Evolutionary conservation across 805 yeast genomes (phyloP).

Genomic region (Hagleromyces aurorensis): DNA sequence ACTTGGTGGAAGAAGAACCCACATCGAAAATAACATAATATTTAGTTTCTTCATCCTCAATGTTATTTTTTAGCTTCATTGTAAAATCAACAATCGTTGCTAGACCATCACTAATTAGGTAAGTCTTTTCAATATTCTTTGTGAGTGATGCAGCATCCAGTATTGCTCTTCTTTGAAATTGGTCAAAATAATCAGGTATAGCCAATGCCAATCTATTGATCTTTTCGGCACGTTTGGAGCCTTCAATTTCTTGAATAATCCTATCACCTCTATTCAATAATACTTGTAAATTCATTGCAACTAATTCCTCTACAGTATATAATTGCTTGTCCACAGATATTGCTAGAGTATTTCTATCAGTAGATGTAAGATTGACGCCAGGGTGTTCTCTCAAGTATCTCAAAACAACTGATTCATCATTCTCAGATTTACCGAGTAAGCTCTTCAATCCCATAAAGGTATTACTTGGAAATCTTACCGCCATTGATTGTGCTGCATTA

Average conservation of each 20-base stretch:
- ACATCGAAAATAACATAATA: slow-evolving; percentile 74
- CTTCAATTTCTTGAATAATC: slow-evolving; percentile 47
- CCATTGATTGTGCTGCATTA: slow-evolving; percentile 57
- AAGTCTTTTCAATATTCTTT: slow-evolving; percentile 52
- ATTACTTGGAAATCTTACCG: slow-evolving; percentile 64
- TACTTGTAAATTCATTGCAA: slow-evolving; percentile 76
- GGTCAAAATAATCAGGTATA: slow-evolving; percentile 64
- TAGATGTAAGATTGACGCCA: slow-evolving; percentile 43
- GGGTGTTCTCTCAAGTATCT: slow-evolving; percentile 50
- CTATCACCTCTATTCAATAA: slow-evolving; percentile 55
- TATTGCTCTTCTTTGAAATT: slow-evolving; percentile 61
- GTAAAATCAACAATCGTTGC: slow-evolving; percentile 84
- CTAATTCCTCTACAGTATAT: slow-evolving; percentile 64
- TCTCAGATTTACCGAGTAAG: slow-evolving; percentile 51
- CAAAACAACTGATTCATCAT: slow-evolving; percentile 39
- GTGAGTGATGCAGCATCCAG: slow-evolving; percentile 54
- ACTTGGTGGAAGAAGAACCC: slow-evolving; percentile 89
- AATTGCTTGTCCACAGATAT: slow-evolving; percentile 42
- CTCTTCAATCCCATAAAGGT: slow-evolving; percentile 63
- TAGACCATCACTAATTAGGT: slow-evolving; percentile 82
- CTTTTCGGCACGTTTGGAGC: slow-evolving; percentile 37
- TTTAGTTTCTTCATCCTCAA: slow-evolving; percentile 32
- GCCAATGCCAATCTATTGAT: slow-evolving; percentile 65
- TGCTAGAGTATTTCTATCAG: slow-evolving; percentile 49
- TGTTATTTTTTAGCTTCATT: slow-evolving; percentile 21